Evolutionary conservation across 768 basidiomycete species (phyloP).

Genomic region (Tricholoma saponaceum): DNA sequence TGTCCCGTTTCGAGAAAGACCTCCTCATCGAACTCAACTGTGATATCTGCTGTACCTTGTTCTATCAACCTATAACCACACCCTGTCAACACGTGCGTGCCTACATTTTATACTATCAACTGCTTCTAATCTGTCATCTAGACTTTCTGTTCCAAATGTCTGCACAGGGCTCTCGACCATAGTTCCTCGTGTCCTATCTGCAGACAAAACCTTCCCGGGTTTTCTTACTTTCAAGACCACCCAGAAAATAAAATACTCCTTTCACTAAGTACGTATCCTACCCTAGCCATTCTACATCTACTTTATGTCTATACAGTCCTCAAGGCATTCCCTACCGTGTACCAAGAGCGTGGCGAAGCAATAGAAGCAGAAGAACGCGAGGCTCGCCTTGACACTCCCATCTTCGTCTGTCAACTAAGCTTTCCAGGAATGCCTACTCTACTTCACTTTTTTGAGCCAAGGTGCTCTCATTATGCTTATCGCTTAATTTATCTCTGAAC

Average conservation of each 20-base stretch:
- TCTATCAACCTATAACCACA: conserved; percentile 86
- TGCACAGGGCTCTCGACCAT: conserved; percentile 90
- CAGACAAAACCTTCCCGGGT: conserved; percentile 70
- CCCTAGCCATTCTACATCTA: conserved; percentile 1
- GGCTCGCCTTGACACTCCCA: conserved; percentile 79
- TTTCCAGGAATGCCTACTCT: conserved; percentile 91
- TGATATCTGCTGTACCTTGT: conserved; percentile 84
- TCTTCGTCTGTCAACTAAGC: conserved; percentile 85
- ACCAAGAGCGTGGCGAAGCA: conserved; percentile 57
- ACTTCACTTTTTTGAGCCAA: conserved; percentile 92
- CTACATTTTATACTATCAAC: conserved; percentile 8
- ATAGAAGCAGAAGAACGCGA: conserved; percentile 76
- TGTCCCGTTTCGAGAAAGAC: conserved; percentile 52
- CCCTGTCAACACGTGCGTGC: conserved; percentile 88
- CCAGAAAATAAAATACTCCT: conserved; percentile 68
- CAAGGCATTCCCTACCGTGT: conserved; percentile 60
- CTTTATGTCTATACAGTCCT: conserved; percentile 43
- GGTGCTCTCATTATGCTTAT: conserved; percentile 29
- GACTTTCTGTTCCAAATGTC: conserved; percentile 90
- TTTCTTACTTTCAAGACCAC: conserved; percentile 77
- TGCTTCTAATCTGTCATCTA: conserved; percentile 24
- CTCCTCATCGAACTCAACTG: conserved; percentile 73
- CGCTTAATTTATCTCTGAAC: not conserved
- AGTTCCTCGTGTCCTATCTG: conserved; percentile 81
- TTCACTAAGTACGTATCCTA: conserved; percentile 53